Evolutionary conservation across 352 stramenopile genomes (phyloP).

Genomic region (Pythium utonaiense): DNA sequence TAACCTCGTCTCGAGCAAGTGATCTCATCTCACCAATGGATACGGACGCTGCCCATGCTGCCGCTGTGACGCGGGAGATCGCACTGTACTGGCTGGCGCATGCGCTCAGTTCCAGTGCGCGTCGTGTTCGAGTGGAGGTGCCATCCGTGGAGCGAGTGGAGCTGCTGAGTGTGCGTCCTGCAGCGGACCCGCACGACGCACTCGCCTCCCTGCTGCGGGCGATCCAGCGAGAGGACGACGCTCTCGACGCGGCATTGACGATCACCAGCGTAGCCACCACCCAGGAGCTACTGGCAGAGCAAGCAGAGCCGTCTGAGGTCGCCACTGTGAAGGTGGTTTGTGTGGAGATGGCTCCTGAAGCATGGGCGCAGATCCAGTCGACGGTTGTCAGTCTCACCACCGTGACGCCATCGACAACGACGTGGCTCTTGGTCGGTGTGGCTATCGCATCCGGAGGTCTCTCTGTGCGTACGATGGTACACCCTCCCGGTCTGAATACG

Average conservation of each 20-base stretch:
- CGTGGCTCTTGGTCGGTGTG: conserved; percentile 13
- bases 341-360: not conserved
- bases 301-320: not conserved
- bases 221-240: not conserved
- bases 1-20: no score
- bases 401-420: not conserved
- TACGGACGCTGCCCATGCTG: not conserved
- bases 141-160: not conserved
- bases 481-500: not conserved
- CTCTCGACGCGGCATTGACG: not conserved
- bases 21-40: conserved; percentile 5
- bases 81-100: conserved; percentile 24
- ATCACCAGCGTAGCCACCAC: not conserved
- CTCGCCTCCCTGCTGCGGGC: conserved; percentile 1
- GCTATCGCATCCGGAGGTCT: not conserved
- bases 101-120: conserved; percentile 10
- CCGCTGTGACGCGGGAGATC: conserved; percentile 14
- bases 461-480: not conserved
- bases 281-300: not conserved
- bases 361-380: not conserved
- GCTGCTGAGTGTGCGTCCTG: conserved; percentile 1
- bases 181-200: not conserved
- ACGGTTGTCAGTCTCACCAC: not conserved
- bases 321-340: not conserved
- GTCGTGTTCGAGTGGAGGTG: conserved; percentile 6